These are phyloP conservation scores for Alternaria gaisen DNA, from an alignment of 2,329 filamentous ascomycete species.

Conservation along the genomic window DNA sequence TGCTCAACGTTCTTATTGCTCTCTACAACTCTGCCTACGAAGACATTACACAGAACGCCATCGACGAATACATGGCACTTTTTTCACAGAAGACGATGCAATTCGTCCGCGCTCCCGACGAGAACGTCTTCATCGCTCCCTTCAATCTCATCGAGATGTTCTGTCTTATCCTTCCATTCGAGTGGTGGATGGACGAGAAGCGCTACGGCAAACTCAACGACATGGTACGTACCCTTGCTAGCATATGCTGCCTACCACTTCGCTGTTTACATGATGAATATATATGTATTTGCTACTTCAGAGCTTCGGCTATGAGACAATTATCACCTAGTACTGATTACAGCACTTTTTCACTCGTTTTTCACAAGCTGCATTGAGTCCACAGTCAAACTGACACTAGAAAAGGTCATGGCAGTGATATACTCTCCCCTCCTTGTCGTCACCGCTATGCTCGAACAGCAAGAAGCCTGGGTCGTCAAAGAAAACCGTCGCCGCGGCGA, in stretches of 20 bases:
- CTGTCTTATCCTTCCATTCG: slow-evolving; percentile 78
- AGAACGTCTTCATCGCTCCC: slow-evolving; percentile 97
- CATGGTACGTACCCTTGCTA: slow-evolving; percentile 50
- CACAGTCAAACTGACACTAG: background rate
- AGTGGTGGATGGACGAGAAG: slow-evolving; percentile 90
- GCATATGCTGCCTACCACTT: background rate
- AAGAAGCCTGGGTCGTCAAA: slow-evolving; percentile 65
- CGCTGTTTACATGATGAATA: slow-evolving; percentile 80
- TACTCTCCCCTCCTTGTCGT: slow-evolving; percentile 86
- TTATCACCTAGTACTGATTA: slow-evolving; percentile 87
- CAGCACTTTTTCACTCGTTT: slow-evolving; percentile 5
- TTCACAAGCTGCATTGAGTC: background rate
- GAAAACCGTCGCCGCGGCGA: slow-evolving; percentile 82
- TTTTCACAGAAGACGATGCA: slow-evolving; percentile 96
- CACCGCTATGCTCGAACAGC: slow-evolving; percentile 69
- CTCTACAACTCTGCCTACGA: slow-evolving; percentile 97
- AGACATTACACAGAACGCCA: slow-evolving; percentile 90
- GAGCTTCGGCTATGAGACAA: slow-evolving; percentile 99
- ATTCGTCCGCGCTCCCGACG: slow-evolving; percentile 94
- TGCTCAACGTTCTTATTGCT: slow-evolving; percentile 95
- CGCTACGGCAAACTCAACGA: slow-evolving; percentile 86
- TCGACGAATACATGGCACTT: slow-evolving; percentile 93
- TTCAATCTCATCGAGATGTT: slow-evolving; percentile 94
- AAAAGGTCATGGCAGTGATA: slow-evolving; percentile 75
- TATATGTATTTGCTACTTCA: slow-evolving; percentile 99